Base-by-base conservation (phyloP, 2,329 filamentous ascomycete species). In the Claviceps cyperi region DNA sequence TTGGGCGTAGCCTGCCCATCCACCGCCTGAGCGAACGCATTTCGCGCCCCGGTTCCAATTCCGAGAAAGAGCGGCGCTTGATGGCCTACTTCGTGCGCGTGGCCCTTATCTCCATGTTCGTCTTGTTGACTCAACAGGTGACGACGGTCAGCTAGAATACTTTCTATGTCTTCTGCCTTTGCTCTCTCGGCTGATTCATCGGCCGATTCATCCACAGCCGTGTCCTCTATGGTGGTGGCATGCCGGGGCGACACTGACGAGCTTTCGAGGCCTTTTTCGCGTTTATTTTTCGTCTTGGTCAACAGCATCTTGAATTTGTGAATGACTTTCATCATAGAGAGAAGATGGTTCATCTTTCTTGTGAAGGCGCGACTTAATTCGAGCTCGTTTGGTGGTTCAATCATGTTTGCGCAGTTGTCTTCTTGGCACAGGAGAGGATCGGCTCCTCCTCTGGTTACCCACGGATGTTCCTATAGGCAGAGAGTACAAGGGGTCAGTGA, bases 301-400 rank as follows among this genome's bases (percentile, higher is more conserved):
- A 92, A 69, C 8, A 94, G 73, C 47, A 77, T 71, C 64, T 94
- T 96, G 72, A 97, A 96, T 51, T 84, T 86, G 55, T 84, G 82
- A 40, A 94, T 91, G 4, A 90, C 92, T 77, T 87, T 92, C 73
- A 97, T 85, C 56, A 97, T 86, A 48, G 82, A 86, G 51, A 97
- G 73, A 2, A 97, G 74, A 61, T 92, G 84, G 52, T 83, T 83
- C 77, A 97, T 89, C 60, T 89, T 94, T 22, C 79, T 80, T 2
- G 92, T 97, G 55, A 97, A 94, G 14, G 92, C 92, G 55, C 84
- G 81, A 59, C 88, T 88, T 61, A 96, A 78, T 67, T 98, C 92
- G 50, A 90, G 81, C 57, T 92, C 86, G 51, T 91, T 97, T 1
- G 91, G 91, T 5, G 82, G 78, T 53, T 89, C 86, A 35, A 97